These are phyloP conservation scores for Lentinus brumalis DNA, from an alignment of 768 basidiomycete species.

Conservation along the genomic window DNA sequence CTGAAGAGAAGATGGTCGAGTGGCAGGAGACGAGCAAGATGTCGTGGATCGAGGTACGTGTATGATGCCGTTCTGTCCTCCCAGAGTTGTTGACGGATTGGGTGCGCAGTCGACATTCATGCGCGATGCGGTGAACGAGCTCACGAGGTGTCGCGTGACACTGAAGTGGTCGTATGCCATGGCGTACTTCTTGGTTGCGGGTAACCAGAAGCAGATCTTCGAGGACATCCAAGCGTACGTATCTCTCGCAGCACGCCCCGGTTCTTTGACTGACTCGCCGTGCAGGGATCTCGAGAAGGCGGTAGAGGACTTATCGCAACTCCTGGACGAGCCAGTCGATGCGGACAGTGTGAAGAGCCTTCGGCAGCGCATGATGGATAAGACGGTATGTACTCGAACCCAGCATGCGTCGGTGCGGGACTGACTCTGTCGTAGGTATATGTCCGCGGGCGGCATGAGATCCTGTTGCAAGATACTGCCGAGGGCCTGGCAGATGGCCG, in stretches of 20 bases:
- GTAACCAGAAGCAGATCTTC: slow-evolving; percentile 92
- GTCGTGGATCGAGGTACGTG: slow-evolving; percentile 93
- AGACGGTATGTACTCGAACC: slow-evolving; percentile 53
- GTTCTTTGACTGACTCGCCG: neutral
- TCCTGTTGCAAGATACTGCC: slow-evolving; percentile 91
- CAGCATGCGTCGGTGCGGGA: neutral
- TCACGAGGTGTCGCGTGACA: slow-evolving; percentile 86
- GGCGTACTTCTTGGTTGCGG: slow-evolving; percentile 94
- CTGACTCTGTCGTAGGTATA: slow-evolving; percentile 48
- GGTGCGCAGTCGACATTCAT: slow-evolving; percentile 65
- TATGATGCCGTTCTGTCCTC: neutral
- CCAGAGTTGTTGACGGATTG: neutral
- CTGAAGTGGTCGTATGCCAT: slow-evolving; percentile 99
- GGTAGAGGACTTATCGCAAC: slow-evolving; percentile 91
- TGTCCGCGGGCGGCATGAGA: slow-evolving; percentile 91
- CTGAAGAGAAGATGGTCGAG: slow-evolving; percentile 99
- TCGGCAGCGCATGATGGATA: slow-evolving; percentile 91
- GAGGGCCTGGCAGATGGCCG: slow-evolving; percentile 81
- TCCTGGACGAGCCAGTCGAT: slow-evolving; percentile 88
- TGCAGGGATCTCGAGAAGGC: slow-evolving; percentile 88
- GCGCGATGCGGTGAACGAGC: slow-evolving; percentile 94
- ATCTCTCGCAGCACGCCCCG: neutral
- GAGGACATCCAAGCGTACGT: slow-evolving; percentile 92
- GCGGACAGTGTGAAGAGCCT: slow-evolving; percentile 76
- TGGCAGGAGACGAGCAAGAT: slow-evolving; percentile 91